phyloP scores from a whole-genome alignment of 345 rosid genomes.

The Raphanus sativus region DNA sequence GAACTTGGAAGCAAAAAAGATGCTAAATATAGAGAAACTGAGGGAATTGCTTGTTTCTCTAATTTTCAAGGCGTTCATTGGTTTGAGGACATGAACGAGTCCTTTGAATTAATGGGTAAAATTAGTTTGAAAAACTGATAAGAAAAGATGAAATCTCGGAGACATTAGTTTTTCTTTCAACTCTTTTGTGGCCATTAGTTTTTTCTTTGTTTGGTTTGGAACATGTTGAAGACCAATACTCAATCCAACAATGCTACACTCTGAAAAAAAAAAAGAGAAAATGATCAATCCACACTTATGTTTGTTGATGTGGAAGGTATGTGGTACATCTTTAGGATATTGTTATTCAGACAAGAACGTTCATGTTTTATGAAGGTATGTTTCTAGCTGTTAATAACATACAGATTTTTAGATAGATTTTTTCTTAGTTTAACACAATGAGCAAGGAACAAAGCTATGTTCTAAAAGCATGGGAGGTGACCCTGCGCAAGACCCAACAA shows the following conservation, averaged over 20 bases:
- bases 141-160: constrained; percentile 40
- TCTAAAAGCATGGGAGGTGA: constrained; percentile 91
- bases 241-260: not conserved
- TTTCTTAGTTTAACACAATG: constrained; percentile 41
- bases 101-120: constrained; percentile 34
- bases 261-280: not conserved
- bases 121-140: constrained; percentile 31
- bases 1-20: not conserved
- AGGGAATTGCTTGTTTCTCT: constrained; percentile 44
- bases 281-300: not conserved
- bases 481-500: constrained; percentile 86
- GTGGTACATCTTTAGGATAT: constrained; percentile 11
- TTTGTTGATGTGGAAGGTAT: constrained; percentile 16
- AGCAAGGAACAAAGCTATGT: constrained; percentile 71
- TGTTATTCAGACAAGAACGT: not conserved
- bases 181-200: constrained; percentile 9
- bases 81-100: constrained; percentile 49
- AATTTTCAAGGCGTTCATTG: constrained; percentile 44
- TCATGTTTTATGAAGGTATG: not conserved
- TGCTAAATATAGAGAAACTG: constrained; percentile 38
- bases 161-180: constrained; percentile 34
- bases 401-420: constrained; percentile 2
- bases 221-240: not conserved
- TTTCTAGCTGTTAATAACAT: not conserved
- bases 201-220: not conserved